phyloP scores from a whole-genome alignment of 331 rosid genomes.

The Prunus yedoensis region DNA sequence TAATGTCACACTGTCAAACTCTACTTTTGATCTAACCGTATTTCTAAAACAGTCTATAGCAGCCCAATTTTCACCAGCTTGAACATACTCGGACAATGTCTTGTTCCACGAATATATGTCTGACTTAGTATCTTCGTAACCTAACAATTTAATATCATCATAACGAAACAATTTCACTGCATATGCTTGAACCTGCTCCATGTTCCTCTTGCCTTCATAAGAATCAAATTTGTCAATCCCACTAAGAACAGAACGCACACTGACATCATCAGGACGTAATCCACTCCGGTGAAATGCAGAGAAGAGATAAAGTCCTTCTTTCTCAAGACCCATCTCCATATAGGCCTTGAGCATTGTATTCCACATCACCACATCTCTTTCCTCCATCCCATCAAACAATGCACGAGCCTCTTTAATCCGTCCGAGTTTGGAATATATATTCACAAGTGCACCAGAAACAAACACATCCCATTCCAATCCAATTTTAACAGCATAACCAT shows the following conservation, averaged over 20 bases:
- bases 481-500: conserved; percentile 66
- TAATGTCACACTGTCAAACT: conserved; percentile 50
- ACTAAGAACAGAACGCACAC: conserved; percentile 47
- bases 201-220: conserved; percentile 30
- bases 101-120: conserved; percentile 62
- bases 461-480: conserved; percentile 68
- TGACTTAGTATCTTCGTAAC: conserved; percentile 12
- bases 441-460: conserved; percentile 72
- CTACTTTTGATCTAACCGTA: conserved; percentile 42
- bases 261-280: conserved; percentile 47
- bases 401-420: conserved; percentile 57
- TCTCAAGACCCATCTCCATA: conserved; percentile 42
- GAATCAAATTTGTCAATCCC: conserved; percentile 37
- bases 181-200: conserved; percentile 66
- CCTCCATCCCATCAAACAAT: conserved; percentile 66
- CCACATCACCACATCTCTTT: conserved; percentile 74
- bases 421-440: conserved; percentile 57
- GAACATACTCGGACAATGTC: conserved; percentile 44
- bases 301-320: conserved; percentile 49
- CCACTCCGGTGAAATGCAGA: conserved; percentile 59
- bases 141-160: conserved; percentile 34
- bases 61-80: conserved; percentile 49
- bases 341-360: conserved; percentile 80
- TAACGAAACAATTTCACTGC: conserved; percentile 39
- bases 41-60: conserved; percentile 52